These are phyloP conservation scores for Candida rishiriensis DNA, from an alignment of 805 yeast species.

Conservation along the genomic window DNA sequence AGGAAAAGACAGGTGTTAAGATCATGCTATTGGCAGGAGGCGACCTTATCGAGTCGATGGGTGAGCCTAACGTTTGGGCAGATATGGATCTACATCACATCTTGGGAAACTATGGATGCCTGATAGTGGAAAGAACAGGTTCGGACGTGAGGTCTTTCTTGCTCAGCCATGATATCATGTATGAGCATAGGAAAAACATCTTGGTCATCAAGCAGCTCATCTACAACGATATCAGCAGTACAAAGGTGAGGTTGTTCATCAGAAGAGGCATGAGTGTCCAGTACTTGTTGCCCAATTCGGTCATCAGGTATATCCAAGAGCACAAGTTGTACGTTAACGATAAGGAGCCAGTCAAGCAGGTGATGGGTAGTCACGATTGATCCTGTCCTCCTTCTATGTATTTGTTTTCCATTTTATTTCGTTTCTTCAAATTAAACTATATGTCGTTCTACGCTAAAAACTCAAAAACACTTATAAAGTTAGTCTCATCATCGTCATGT, in stretches of 20 bases:
- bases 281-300: slow-evolving; percentile 88
- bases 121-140: slow-evolving; percentile 95
- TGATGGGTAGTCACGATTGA: slow-evolving; percentile 36
- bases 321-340: slow-evolving; percentile 81
- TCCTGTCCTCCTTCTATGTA: not conserved
- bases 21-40: slow-evolving; percentile 98
- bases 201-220: slow-evolving; percentile 93
- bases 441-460: not conserved
- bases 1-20: slow-evolving; percentile 64
- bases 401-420: not conserved
- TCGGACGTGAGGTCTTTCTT: slow-evolving; percentile 91
- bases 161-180: slow-evolving; percentile 93
- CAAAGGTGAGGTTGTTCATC: slow-evolving; percentile 87
- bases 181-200: slow-evolving; percentile 90
- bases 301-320: slow-evolving; percentile 91
- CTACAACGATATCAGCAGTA: slow-evolving; percentile 92
- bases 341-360: slow-evolving; percentile 92
- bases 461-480: slow-evolving; percentile 16
- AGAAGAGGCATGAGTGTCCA: slow-evolving; percentile 97
- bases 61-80: slow-evolving; percentile 99
- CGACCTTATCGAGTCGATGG: slow-evolving; percentile 96
- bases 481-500: not conserved
- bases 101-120: slow-evolving; percentile 91
- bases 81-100: slow-evolving; percentile 93
- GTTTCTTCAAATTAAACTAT: not conserved